A percentile compares a stretch with the other conserved stretches of the same genome.
Evolutionary conservation across 495 filamentous ascomycete species (phyloP).

Genomic region (Daldinia caldariorum): DNA sequence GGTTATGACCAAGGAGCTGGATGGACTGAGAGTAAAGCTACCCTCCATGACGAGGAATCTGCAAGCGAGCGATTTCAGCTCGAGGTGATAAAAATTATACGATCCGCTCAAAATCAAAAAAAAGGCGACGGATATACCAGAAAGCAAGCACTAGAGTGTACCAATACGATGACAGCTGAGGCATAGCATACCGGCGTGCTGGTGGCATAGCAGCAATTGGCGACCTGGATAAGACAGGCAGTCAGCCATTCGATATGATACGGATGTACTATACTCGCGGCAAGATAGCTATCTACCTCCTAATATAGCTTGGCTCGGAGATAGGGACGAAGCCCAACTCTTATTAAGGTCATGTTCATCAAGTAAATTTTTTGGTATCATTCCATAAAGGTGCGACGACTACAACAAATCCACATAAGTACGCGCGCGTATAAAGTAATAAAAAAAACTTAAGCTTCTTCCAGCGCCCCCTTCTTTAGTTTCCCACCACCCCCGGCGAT

Average conservation of each 20-base stretch:
- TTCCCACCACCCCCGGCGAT: constrained; percentile 73
- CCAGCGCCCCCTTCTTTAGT: constrained; percentile 59
- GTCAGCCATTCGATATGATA: constrained; percentile 13
- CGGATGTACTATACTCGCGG: constrained; percentile 33
- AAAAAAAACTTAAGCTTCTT: constrained; percentile 56
- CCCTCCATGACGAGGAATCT: constrained; percentile 95
- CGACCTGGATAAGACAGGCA: not conserved
- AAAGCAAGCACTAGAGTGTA: constrained; percentile 25
- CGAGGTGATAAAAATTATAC: constrained; percentile 49
- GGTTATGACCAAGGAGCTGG: constrained; percentile 85
- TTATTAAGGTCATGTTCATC: constrained; percentile 41
- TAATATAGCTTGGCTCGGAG: constrained; percentile 10
- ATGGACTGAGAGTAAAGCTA: constrained; percentile 83
- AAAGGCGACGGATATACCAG: constrained; percentile 11
- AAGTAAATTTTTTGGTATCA: constrained; percentile 38
- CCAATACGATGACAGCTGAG: constrained; percentile 13
- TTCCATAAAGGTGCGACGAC: constrained; percentile 7
- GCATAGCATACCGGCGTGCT: constrained; percentile 7
- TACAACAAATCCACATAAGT: not conserved
- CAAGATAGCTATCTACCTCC: constrained; percentile 9
- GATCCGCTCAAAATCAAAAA: constrained; percentile 50
- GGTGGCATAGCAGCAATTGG: constrained; percentile 19
- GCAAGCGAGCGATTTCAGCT: constrained; percentile 90
- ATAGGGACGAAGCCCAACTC: constrained; percentile 36
- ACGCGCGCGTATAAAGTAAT: not conserved